Percentiles rank a stretch among this genome's conserved stretches.
phyloP scores from a whole-genome alignment of 805 yeast species.

The Metschnikowia borealis region DNA sequence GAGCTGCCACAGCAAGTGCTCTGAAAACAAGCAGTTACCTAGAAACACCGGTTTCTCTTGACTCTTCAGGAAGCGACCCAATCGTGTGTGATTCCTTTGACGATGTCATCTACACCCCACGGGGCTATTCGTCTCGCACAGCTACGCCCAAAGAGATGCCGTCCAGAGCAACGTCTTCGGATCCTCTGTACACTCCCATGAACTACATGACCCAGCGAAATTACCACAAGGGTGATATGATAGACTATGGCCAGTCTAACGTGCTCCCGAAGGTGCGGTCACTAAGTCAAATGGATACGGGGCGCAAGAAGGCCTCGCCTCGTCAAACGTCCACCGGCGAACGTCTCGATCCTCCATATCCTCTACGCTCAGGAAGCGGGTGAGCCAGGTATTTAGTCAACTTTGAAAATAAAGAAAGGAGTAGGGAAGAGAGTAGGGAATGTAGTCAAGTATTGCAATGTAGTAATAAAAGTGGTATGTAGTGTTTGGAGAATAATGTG shows the following conservation, averaged over 20 bases:
- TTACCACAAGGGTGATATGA: not conserved
- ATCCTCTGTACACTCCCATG: not conserved
- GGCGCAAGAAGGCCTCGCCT: not conserved
- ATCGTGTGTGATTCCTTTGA: constrained; percentile 1
- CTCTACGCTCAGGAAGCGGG: not conserved
- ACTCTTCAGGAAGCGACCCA: not conserved
- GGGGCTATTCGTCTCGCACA: not conserved
- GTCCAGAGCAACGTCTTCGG: not conserved
- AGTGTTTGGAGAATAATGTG: no score
- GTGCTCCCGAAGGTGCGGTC: constrained; percentile 2
- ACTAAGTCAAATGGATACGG: not conserved
- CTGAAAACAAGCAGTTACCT: not conserved
- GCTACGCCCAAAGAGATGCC: not conserved
- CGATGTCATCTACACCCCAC: not conserved
- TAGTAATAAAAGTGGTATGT: no score
- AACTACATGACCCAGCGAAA: not conserved
- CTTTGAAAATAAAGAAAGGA: no score
- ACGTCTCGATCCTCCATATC: constrained; percentile 2
- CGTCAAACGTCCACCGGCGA: not conserved
- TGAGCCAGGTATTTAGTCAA: not conserved
- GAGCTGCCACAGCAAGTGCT: not conserved
- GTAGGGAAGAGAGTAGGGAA: no score
- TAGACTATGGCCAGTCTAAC: not conserved
- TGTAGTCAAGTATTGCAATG: no score
- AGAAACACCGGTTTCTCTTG: not conserved